phyloP scores from a whole-genome alignment of 177 flowering plant genomes.

The Telopea speciosissima region DNA sequence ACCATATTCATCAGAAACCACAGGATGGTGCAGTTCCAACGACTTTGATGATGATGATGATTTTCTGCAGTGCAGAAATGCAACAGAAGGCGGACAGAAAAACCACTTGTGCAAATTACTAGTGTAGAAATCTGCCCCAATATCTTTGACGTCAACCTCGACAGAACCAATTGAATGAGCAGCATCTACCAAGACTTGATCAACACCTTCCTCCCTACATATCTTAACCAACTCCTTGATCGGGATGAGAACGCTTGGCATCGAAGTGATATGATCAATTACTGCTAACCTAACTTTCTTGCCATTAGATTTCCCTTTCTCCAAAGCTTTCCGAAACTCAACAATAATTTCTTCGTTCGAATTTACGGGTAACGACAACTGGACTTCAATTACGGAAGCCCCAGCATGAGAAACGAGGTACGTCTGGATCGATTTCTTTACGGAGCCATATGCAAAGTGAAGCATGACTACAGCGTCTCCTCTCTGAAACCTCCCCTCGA shows the following conservation, averaged over 20 bases:
- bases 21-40: slow-evolving; percentile 85
- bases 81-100: slow-evolving; percentile 85
- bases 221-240: slow-evolving; percentile 61
- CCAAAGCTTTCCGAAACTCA: slow-evolving; percentile 60
- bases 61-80: slow-evolving; percentile 65
- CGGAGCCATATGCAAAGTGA: slow-evolving; percentile 78
- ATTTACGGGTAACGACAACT: slow-evolving; percentile 62
- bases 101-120: slow-evolving; percentile 95
- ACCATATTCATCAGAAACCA: slow-evolving; percentile 88
- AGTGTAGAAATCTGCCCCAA: slow-evolving; percentile 89
- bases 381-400: slow-evolving; percentile 73
- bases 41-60: slow-evolving; percentile 8
- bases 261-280: slow-evolving; percentile 83
- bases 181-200: slow-evolving; percentile 73
- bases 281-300: slow-evolving; percentile 67
- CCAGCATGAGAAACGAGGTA: slow-evolving; percentile 73
- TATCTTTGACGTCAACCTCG: slow-evolving; percentile 64
- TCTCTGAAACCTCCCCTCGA: slow-evolving; percentile 37
- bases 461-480: slow-evolving; percentile 80
- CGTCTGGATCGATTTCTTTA: slow-evolving; percentile 83
- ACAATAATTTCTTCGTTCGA: slow-evolving; percentile 50
- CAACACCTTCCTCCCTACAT: slow-evolving; percentile 83
- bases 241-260: slow-evolving; percentile 80
- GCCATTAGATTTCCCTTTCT: slow-evolving; percentile 45
- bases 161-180: slow-evolving; percentile 82